These are phyloP conservation scores for Agroathelia rolfsii DNA, from an alignment of 1,284 basidiomycete species.

Conservation along the genomic window DNA sequence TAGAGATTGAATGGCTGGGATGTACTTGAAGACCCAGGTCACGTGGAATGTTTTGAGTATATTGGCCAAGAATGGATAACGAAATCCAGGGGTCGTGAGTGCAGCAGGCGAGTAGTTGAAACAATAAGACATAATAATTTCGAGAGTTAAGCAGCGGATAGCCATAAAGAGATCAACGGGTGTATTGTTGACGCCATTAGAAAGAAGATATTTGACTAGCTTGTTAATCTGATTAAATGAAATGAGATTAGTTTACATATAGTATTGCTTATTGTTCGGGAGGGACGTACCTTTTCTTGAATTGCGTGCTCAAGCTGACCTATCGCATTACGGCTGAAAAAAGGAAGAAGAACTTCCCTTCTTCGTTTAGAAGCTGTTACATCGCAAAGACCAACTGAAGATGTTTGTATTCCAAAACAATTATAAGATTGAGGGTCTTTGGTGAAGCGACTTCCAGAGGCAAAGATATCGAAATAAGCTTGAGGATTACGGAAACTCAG, in stretches of 20 bases:
- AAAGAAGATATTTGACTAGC: constrained; percentile 12
- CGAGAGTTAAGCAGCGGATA: constrained; percentile 14
- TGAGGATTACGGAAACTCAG: constrained; percentile 25
- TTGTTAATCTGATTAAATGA: constrained; percentile 15
- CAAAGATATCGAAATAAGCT: constrained; percentile 24
- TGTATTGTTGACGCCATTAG: constrained; percentile 2
- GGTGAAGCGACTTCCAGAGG: constrained; percentile 19
- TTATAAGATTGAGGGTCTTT: constrained; percentile 25
- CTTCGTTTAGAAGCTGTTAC: constrained; percentile 19
- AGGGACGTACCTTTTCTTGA: constrained; percentile 21
- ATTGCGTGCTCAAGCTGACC: constrained; percentile 23
- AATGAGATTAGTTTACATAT: too few species aligned
- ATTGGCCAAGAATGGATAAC: constrained; percentile 16
- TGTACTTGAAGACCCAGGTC: constrained; percentile 18
- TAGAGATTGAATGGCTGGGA: too few species aligned
- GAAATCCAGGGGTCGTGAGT: constrained; percentile 16
- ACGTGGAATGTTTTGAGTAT: constrained; percentile 13
- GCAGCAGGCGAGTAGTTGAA: constrained; percentile 16
- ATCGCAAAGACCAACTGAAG: constrained; percentile 24
- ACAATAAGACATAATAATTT: constrained; percentile 21
- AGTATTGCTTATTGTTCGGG: too few species aligned
- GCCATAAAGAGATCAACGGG: constrained; percentile 13
- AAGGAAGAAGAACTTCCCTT: constrained; percentile 19
- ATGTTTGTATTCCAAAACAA: constrained; percentile 23
- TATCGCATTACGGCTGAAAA: constrained; percentile 26